Evolutionary conservation across 2,329 filamentous ascomycete genomes (phyloP).

Genomic region (Cladobotryum protrusum): DNA sequence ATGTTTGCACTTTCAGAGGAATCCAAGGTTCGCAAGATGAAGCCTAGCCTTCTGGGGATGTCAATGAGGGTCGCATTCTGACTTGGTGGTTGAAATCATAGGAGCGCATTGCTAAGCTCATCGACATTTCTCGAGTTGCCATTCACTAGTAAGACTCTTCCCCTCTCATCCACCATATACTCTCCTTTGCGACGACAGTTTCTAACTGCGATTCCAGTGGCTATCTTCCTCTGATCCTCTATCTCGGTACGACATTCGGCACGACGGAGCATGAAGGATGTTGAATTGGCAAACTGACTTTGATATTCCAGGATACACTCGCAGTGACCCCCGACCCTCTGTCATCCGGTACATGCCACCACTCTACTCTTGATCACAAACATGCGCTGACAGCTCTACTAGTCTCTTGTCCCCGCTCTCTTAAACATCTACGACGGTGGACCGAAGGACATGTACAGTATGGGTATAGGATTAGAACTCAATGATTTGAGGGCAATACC

Average conservation of each 20-base stretch:
- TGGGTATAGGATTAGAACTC: constrained; percentile 1
- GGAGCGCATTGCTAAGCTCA: constrained; percentile 97
- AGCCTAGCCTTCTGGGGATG: background rate
- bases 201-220: constrained; percentile 55
- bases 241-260: constrained; percentile 62
- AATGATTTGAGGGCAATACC: background rate
- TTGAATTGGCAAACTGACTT: constrained; percentile 19
- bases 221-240: constrained; percentile 93
- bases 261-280: constrained; percentile 1
- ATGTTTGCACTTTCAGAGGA: constrained; percentile 82
- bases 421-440: constrained; percentile 28
- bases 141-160: constrained; percentile 76
- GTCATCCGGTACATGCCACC: constrained; percentile 44
- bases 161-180: background rate
- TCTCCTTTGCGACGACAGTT: background rate
- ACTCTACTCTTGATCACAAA: background rate
- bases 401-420: constrained; percentile 61
- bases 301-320: constrained; percentile 67
- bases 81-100: constrained; percentile 30
- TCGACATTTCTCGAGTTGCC: constrained; percentile 86
- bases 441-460: constrained; percentile 5
- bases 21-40: constrained; percentile 65
- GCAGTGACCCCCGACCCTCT: constrained; percentile 84
- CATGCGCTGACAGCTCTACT: constrained; percentile 15
- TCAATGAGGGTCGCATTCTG: background rate